Evolutionary conservation across 495 filamentous ascomycete genomes (phyloP), one percentile per base, ranked within the genome.

Genomic region (Durotheca rogersii): DNA sequence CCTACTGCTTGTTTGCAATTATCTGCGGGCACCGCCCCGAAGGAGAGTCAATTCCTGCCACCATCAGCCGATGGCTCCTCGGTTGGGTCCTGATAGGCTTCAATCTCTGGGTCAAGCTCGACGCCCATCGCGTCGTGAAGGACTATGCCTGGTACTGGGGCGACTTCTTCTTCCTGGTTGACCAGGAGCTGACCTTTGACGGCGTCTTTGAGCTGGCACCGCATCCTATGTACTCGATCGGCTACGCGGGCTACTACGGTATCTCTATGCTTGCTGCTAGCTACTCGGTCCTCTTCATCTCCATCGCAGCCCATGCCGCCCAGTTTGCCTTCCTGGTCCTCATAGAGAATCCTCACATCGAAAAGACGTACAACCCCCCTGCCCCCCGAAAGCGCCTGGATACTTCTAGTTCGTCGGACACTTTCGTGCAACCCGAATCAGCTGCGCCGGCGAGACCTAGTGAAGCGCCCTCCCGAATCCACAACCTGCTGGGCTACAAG

Each of bases 141-240:
- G 94, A 98, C 67, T 98, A 89, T 73, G 93, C 93, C 15, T 98
- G 93, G 93, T 98, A 97, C 72, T 98, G 93, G 93, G 93, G 93
- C 42, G 93, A 98, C 64, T 98, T 97, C 73, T 98, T 98, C 77
- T 98, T 89, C 72, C 84, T 98, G 66, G 89, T 97, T 64, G 94
- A 98, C 67, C 90, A 96, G 66, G 89, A 96, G 65, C 77, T 98
- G 62, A 96, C 93, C 23, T 97, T 98, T 57, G 94, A 98, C 64
- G 94, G 94, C 37, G 92, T 97, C 43, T 98, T 96, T 66, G 93
- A 98, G 70, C 95, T 98, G 87, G 93, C 94, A 35, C 93, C 93
- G 17, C 93, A 98, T 67, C 93, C 93, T 31, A 98, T 98, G 93
- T 98, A 98, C 74, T 95, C 91, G 34, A 90, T 98, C 60, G 93